phyloP scores from a whole-genome alignment of 2,329 filamentous ascomycete species.

The Botrytis sinoallii region DNA sequence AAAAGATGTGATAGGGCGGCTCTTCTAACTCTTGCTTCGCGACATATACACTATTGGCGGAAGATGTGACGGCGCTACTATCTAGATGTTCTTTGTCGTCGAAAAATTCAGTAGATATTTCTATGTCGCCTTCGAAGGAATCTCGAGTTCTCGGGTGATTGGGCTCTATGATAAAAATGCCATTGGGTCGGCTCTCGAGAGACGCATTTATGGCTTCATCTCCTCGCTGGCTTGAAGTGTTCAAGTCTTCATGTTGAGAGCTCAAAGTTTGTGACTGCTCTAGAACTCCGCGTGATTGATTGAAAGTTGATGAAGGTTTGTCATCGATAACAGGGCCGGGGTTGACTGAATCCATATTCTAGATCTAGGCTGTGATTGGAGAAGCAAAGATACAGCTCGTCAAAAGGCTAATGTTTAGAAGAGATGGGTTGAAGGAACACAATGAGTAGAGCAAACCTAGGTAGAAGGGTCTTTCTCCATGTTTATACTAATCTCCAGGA shows the following conservation, averaged over 20 bases:
- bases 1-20: conserved; percentile 33
- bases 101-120: not conserved
- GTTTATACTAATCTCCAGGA: conserved; percentile 6
- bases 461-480: conserved; percentile 1
- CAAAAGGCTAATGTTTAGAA: not conserved
- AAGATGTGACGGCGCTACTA: conserved; percentile 5
- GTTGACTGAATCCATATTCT: not conserved
- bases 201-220: not conserved
- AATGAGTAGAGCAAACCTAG: not conserved
- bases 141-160: not conserved
- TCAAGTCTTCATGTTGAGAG: not conserved
- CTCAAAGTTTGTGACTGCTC: not conserved
- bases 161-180: conserved; percentile 11
- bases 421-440: not conserved
- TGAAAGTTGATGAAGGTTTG: not conserved
- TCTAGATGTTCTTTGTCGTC: not conserved
- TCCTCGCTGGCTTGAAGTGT: not conserved
- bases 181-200: not conserved
- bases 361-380: not conserved
- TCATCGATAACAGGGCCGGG: not conserved
- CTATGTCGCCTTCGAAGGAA: not conserved
- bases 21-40: not conserved
- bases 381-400: not conserved
- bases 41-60: conserved; percentile 9
- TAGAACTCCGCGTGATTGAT: not conserved